A percentile compares a stretch with the other conserved stretches of the same genome.
Evolutionary conservation across 2,329 filamentous ascomycete species (phyloP).

Genomic region (Didymella keratinophila): DNA sequence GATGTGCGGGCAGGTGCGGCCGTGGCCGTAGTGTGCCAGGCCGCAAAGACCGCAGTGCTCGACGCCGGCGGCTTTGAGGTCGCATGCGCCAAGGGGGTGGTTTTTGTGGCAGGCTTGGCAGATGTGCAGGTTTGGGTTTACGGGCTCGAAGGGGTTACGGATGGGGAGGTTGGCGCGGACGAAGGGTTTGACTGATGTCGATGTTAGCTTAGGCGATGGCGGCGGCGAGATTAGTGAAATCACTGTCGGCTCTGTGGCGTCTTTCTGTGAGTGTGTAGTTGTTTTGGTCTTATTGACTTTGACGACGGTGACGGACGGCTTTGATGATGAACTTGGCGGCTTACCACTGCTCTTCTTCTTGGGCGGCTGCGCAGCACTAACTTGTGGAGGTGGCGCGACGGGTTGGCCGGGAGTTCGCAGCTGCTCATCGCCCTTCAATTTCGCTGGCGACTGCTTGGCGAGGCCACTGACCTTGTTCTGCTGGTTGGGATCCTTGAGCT

Average conservation of each 20-base stretch:
- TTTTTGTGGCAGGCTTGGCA: conserved; percentile 63
- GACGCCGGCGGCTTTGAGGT: conserved; percentile 64
- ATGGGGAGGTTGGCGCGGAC: conserved; percentile 40
- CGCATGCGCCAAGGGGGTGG: conserved; percentile 68
- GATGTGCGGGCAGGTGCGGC: conserved; percentile 68
- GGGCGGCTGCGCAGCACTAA: conserved; percentile 1
- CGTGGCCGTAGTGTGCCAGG: conserved; percentile 67
- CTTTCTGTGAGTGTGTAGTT: background rate
- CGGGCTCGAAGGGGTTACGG: conserved; percentile 36
- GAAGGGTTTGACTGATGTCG: conserved; percentile 45
- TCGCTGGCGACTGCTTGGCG: conserved; percentile 4
- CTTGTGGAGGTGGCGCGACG: background rate
- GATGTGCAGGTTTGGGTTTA: conserved; percentile 24
- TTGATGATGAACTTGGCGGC: conserved; percentile 3
- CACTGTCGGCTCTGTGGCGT: conserved; percentile 2
- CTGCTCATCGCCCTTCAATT: background rate
- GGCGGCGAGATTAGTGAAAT: conserved; percentile 14
- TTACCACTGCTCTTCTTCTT: conserved; percentile 15
- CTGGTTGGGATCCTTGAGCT: conserved; percentile 1
- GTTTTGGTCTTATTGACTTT: conserved; percentile 7
- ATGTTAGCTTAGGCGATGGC: conserved; percentile 23
- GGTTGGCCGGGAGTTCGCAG: conserved; percentile 1
- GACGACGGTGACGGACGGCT: conserved; percentile 3
- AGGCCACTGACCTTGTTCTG: background rate
- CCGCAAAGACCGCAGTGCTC: conserved; percentile 70